These are phyloP conservation scores for Kazachstania africana DNA, from an alignment of 805 yeast species.

Conservation along the genomic window DNA sequence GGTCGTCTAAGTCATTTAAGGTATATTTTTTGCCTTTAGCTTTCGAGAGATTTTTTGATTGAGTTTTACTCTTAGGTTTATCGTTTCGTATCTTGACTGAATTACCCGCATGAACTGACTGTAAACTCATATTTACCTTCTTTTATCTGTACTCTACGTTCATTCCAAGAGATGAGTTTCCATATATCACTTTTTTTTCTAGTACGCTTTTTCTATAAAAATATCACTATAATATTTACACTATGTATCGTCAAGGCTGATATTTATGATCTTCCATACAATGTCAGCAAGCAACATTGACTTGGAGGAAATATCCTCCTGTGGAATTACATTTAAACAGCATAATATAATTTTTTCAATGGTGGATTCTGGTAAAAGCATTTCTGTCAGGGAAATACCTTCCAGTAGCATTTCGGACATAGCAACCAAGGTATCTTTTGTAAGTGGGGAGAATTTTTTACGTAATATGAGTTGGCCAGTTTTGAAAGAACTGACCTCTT, in stretches of 20 bases:
- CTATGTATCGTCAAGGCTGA: neutral
- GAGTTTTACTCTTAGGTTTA: too few species aligned
- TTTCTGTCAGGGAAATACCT: slow-evolving; percentile 16
- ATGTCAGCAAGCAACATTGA: slow-evolving; percentile 18
- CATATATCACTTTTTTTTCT: too few species aligned
- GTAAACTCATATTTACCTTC: too few species aligned
- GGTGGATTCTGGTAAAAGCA: slow-evolving; percentile 11
- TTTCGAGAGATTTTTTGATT: too few species aligned
- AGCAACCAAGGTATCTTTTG: slow-evolving; percentile 12
- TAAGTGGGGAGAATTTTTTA: slow-evolving; percentile 14
- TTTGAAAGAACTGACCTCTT: slow-evolving; percentile 3
- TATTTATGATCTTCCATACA: slow-evolving; percentile 4
- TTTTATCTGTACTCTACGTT: too few species aligned
- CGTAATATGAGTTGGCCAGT: neutral
- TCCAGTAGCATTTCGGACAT: slow-evolving; percentile 15
- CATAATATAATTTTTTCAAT: slow-evolving; percentile 15
- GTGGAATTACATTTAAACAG: slow-evolving; percentile 17
- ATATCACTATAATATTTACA: too few species aligned
- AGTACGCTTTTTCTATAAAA: too few species aligned
- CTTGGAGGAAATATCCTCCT: slow-evolving; percentile 5
- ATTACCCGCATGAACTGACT: too few species aligned
- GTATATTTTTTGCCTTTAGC: too few species aligned
- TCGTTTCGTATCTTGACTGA: too few species aligned
- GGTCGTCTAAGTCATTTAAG: too few species aligned
- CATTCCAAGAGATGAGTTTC: too few species aligned